Base-by-base conservation (phyloP, 2,329 filamentous ascomycete genomes). In the Pseudogymnoascus sp. region DNA sequence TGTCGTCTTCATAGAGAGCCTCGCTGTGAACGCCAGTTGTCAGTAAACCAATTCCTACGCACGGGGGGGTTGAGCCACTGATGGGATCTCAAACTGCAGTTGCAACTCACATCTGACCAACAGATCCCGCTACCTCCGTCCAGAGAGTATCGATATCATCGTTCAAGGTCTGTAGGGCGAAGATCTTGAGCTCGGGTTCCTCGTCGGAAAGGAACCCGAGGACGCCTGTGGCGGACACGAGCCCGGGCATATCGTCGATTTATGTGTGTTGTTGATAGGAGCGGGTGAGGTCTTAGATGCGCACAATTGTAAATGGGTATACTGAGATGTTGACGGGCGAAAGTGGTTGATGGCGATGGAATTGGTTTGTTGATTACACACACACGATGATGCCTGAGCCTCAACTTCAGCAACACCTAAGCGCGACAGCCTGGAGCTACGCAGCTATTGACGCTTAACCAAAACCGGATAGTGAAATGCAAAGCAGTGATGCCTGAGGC, bases 121-220 rank as follows among this genome's bases (percentile, higher is more conserved):
- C 85, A 65, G 91, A 89, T 63, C 89, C 91, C 62, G 95, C 93
- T 67, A 99, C 93, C 78, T 99, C 95, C 66, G 93, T 96, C 95
- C 95, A 99, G 70, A 99, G 86, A 67, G 93, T 89, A 77, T 97
- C 93, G 72, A 99, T 96, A 74, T 97, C 90, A 71, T 95, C 90
- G 78, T 99, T 96, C 73, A 99, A 85, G 69, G 91, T 93, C 79
- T 96, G 90, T 69, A 99, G 83, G 68, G 95, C 95, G 75, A 97
- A 99, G 70, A 93, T 87, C 82, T 92, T 93, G 77, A 99, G 87
- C 77, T 96, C 91, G 63, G 90, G 85, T 78, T 97, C 95, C 71
- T 96, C 92, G 75, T 99, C 95, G 69, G 91, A 89, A 67, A 99
- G 85, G 77, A 97, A 97, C 79, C 92, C 93, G 75, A 99, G 86